phyloP scores from a whole-genome alignment of 2,329 filamentous ascomycete species.

The Aspergillus phoenicis region DNA sequence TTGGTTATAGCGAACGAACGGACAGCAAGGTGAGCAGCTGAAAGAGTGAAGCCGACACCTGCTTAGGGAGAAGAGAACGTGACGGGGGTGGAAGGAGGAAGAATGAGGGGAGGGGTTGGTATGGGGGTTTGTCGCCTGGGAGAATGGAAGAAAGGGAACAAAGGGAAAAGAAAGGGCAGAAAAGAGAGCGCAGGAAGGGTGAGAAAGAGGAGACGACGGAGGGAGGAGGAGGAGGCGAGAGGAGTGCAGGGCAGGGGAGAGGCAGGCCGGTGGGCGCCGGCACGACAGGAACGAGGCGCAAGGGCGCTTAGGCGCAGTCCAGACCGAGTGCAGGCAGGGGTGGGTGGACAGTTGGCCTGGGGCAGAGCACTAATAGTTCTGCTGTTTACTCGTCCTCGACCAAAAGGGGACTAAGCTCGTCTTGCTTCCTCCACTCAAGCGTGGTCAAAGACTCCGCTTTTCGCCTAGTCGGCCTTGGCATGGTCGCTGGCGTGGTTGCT shows the following conservation, averaged over 20 bases:
- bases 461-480: constrained; percentile 7
- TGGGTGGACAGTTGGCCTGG: not conserved
- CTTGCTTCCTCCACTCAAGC: too few species aligned
- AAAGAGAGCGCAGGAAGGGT: constrained; percentile 8
- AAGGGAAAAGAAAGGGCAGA: constrained; percentile 7
- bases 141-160: constrained; percentile 21
- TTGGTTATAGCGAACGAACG: constrained; percentile 44
- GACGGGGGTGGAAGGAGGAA: constrained; percentile 28
- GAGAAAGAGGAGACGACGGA: constrained; percentile 11
- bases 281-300: constrained; percentile 22
- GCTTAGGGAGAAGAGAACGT: constrained; percentile 36
- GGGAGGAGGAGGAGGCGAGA: constrained; percentile 3
- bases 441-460: not conserved
- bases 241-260: not conserved
- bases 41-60: constrained; percentile 66
- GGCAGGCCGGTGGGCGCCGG: not conserved
- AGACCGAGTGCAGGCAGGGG: constrained; percentile 9
- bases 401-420: too few species aligned
- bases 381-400: too few species aligned
- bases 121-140: constrained; percentile 24
- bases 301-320: constrained; percentile 21
- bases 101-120: constrained; percentile 21
- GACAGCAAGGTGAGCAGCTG: constrained; percentile 58
- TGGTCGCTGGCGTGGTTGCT: constrained; percentile 18
- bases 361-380: not conserved